Evolutionary conservation across 2,329 filamentous ascomycete species (phyloP).

Genomic region (Aureobasidium leucospermi): DNA sequence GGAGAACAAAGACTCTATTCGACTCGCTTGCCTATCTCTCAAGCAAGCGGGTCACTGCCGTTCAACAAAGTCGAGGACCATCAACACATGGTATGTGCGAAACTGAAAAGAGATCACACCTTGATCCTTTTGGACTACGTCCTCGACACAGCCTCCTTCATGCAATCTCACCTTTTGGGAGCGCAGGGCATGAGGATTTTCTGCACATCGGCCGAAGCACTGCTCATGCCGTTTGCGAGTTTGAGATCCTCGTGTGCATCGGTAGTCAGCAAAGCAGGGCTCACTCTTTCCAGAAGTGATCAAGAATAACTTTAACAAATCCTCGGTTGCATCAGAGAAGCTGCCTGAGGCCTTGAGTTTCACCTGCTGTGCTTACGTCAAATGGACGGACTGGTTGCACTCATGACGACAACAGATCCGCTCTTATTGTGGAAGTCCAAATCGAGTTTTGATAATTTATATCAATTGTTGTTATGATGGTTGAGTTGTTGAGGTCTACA

Average conservation of each 20-base stretch:
- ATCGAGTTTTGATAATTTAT: too few species aligned
- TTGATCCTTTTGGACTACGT: neutral
- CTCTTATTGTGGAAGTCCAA: neutral
- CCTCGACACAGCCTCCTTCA: neutral
- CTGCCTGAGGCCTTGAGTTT: neutral
- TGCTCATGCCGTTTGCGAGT: neutral
- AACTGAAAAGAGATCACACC: neutral
- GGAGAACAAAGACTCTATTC: neutral
- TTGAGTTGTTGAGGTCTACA: neutral
- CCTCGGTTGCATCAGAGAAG: neutral
- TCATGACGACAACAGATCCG: neutral
- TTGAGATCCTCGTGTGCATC: neutral
- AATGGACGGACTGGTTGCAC: neutral
- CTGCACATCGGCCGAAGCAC: neutral
- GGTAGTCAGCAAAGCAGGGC: neutral
- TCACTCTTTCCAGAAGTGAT: neutral
- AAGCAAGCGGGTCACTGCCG: neutral
- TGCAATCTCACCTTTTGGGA: neutral
- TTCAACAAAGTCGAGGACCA: neutral
- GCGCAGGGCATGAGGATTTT: neutral
- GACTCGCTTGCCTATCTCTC: neutral
- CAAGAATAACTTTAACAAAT: neutral
- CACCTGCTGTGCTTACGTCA: neutral
- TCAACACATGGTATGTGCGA: neutral
- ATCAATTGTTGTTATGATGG: too few species aligned